A percentile compares a stretch with the other conserved stretches of the same genome.
phyloP scores from a whole-genome alignment of 169 alveolate species.

The Cystoisospora suis region DNA sequence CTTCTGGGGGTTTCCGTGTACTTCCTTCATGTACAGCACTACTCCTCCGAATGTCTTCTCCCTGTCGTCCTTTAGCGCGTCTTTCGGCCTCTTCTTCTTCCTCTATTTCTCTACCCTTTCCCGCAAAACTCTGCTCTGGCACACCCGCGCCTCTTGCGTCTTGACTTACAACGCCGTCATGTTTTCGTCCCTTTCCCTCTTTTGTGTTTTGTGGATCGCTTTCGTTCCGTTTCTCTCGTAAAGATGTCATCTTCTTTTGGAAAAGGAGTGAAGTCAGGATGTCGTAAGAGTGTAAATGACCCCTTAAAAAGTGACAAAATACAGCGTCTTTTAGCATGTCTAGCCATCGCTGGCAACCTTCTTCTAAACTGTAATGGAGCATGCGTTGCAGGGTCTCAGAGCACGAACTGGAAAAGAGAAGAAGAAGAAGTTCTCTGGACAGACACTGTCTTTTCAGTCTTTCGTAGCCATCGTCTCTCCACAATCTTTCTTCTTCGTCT shows the following conservation, averaged over 20 bases:
- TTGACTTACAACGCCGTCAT: too few relatives aligned
- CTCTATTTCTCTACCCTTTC: too few relatives aligned
- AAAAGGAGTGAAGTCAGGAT: background rate
- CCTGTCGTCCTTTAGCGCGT: too few relatives aligned
- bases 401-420: conserved; percentile 32
- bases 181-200: too few relatives aligned
- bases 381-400: conserved; percentile 40
- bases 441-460: conserved; percentile 20
- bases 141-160: too few relatives aligned
- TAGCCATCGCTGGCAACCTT: conserved; percentile 61
- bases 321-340: conserved; percentile 51
- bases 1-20: too few relatives aligned
- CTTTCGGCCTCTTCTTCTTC: too few relatives aligned
- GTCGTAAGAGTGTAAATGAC: conserved; percentile 9
- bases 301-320: conserved; percentile 44
- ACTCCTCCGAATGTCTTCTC: too few relatives aligned
- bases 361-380: conserved; percentile 26
- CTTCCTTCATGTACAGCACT: too few relatives aligned
- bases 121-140: too few relatives aligned
- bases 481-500: conserved; percentile 16
- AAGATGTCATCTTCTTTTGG: background rate
- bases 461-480: conserved; percentile 54
- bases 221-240: background rate
- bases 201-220: background rate
- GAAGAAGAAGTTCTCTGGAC: conserved; percentile 48